phyloP scores from a whole-genome alignment of 2,329 filamentous ascomycete genomes.

The Beauveria pseudobassiana region DNA sequence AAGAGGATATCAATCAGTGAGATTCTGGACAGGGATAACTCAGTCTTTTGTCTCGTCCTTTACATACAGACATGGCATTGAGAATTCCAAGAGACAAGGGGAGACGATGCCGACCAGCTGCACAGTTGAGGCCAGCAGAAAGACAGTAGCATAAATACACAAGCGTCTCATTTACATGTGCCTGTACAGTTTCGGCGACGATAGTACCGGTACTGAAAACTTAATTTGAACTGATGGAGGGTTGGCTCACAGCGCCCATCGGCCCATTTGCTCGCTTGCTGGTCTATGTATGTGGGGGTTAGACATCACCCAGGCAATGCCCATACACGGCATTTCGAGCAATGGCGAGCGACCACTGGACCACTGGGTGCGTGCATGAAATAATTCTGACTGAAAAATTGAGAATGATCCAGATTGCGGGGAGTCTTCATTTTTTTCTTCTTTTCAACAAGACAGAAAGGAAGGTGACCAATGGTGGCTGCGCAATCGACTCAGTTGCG shows the following conservation, averaged over 20 bases:
- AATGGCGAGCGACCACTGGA: neutral
- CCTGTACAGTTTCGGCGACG: too few species aligned
- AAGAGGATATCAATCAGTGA: neutral
- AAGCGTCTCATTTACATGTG: too few species aligned
- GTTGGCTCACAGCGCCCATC: neutral
- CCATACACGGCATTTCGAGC: neutral
- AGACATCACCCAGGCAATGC: neutral
- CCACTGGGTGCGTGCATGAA: neutral
- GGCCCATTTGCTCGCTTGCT: slow-evolving; percentile 1
- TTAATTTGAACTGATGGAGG: neutral
- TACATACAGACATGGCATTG: neutral
- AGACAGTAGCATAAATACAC: too few species aligned
- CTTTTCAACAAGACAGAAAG: neutral
- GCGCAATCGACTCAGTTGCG: neutral
- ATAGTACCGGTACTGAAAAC: neutral
- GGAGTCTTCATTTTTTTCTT: too few species aligned
- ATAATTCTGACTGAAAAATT: too few species aligned
- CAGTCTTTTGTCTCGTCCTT: too few species aligned
- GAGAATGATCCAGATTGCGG: neutral
- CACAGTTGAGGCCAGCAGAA: neutral
- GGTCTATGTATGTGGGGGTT: neutral
- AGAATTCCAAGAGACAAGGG: neutral
- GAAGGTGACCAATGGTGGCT: neutral
- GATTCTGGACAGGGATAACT: too few species aligned
- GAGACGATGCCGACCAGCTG: neutral